A percentile compares a stretch with the other conserved stretches of the same genome.
These are phyloP conservation scores for Candida silvicultrix DNA, from an alignment of 805 yeast species.

Conservation along the genomic window DNA sequence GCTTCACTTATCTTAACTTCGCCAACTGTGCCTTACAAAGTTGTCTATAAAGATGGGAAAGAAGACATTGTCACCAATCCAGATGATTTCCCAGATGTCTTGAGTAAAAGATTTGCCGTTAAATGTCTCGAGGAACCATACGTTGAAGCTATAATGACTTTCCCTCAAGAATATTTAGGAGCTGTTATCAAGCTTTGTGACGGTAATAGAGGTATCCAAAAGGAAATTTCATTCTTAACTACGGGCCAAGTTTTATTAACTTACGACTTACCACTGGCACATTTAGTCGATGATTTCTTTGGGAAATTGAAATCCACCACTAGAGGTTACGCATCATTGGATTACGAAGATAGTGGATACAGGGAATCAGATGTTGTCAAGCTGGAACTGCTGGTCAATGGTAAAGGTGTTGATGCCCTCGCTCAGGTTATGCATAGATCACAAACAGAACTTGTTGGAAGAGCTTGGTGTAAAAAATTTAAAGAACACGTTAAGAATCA, in stretches of 20 bases:
- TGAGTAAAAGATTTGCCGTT: constrained; percentile 31
- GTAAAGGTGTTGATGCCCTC: constrained; percentile 83
- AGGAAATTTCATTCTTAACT: constrained; percentile 67
- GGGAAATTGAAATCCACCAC: constrained; percentile 89
- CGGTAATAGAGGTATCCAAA: constrained; percentile 74
- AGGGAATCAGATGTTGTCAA: constrained; percentile 74
- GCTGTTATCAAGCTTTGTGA: constrained; percentile 83
- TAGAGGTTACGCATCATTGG: constrained; percentile 89
- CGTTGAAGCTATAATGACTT: constrained; percentile 85
- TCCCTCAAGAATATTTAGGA: constrained; percentile 87
- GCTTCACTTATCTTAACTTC: constrained; percentile 87
- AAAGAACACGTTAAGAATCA: constrained; percentile 76
- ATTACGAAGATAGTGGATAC: constrained; percentile 92
- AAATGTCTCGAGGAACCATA: constrained; percentile 74
- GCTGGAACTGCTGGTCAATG: constrained; percentile 84
- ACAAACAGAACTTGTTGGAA: constrained; percentile 66
- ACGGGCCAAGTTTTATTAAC: constrained; percentile 78
- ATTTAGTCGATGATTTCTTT: constrained; percentile 90
- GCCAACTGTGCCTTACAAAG: constrained; percentile 90
- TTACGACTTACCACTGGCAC: constrained; percentile 81
- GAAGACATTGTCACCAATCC: constrained; percentile 78
- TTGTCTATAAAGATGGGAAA: constrained; percentile 59
- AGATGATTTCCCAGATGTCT: constrained; percentile 76
- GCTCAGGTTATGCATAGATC: constrained; percentile 85
- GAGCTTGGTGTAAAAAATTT: constrained; percentile 77